Evolutionary conservation across 108 stramenopile genomes (phyloP).

Genomic region (Halocafeteria seosinensis): DNA sequence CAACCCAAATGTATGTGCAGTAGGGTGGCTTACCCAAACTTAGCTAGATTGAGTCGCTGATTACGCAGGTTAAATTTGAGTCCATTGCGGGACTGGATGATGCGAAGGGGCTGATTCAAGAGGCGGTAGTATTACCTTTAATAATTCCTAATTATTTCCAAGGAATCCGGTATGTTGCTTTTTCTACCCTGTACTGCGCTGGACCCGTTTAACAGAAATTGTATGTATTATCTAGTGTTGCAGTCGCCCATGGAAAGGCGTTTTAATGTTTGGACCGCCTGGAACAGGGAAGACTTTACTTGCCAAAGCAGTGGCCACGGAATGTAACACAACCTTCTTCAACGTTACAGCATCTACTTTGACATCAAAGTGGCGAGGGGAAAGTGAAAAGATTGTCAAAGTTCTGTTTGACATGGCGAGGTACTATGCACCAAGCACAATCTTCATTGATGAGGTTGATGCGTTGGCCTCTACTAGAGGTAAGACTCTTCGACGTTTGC

Average conservation of each 20-base stretch:
- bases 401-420: conserved; percentile 35
- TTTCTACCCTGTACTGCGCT: no score
- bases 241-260: conserved; percentile 51
- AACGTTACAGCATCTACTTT: conserved; percentile 45
- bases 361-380: conserved; percentile 40
- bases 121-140: conserved; percentile 70
- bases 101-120: conserved; percentile 71
- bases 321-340: conserved; percentile 65
- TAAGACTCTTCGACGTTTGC: no score
- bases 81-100: conserved; percentile 54
- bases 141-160: conserved; percentile 73
- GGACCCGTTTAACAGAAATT: no score
- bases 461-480: conserved; percentile 54
- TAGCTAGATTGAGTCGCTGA: conserved; percentile 49
- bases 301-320: conserved; percentile 92
- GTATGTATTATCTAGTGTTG: no score
- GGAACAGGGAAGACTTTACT: conserved; percentile 93
- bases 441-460: conserved; percentile 89
- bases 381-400: conserved; percentile 45
- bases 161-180: no score
- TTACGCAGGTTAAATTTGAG: conserved; percentile 47
- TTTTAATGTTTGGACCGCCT: conserved; percentile 66
- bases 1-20: conserved; percentile 8
- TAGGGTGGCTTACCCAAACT: conserved; percentile 64
- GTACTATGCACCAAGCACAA: conserved; percentile 28